Evolutionary conservation across 1,284 basidiomycete genomes (phyloP), one percentile per base, ranked within the genome.

Genomic region (Somion occarium): DNA sequence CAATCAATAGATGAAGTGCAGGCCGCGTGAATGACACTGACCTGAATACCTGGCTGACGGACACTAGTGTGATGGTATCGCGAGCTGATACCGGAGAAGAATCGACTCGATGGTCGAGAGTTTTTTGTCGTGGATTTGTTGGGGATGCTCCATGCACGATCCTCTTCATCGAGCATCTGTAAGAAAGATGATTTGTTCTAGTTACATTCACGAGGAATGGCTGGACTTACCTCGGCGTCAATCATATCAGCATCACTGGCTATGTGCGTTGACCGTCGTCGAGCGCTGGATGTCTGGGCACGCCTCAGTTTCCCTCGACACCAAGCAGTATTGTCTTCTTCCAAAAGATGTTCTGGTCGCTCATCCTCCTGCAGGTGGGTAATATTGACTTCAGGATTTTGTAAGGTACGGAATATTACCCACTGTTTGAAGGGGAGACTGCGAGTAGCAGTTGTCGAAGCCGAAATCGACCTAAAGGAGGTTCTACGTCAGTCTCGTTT

Each of bases 151-250:
- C 61, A 61, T 22, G 59, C 59, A 20, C 50, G 64, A 52, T 73
- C 68, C 52, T 75, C 72, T n/a, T 61, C 60, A 26, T 69, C 68
- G n/a, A 74, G 61, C 64, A 70, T 65, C 44, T 70, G 63, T 34
- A 38, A n/a, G 20, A 20, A 30, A 27, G n/a, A n/a, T n/a, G n/a
- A n/a, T n/a, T n/a, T n/a, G n/a, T n/a, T n/a, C n/a, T n/a, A n/a
- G n/a, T n/a, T n/a, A n/a, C n/a, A n/a, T n/a, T n/a, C n/a, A n/a
- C n/a, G n/a, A n/a, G n/a, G n/a, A n/a, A n/a, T n/a, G n/a, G n/a
- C n/a, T n/a, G n/a, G n/a, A n/a, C n/a, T n/a, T n/a, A n/a, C n/a
- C n/a, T n/a, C n/a, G n/a, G n/a, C n/a, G n/a, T n/a, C n/a, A n/a
- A n/a, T n/a, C n/a, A n/a, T n/a, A n/a, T n/a, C n/a, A n/a, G n/a